Base-by-base conservation (phyloP, 805 yeast species). In the Starmerella scarabaei region DNA sequence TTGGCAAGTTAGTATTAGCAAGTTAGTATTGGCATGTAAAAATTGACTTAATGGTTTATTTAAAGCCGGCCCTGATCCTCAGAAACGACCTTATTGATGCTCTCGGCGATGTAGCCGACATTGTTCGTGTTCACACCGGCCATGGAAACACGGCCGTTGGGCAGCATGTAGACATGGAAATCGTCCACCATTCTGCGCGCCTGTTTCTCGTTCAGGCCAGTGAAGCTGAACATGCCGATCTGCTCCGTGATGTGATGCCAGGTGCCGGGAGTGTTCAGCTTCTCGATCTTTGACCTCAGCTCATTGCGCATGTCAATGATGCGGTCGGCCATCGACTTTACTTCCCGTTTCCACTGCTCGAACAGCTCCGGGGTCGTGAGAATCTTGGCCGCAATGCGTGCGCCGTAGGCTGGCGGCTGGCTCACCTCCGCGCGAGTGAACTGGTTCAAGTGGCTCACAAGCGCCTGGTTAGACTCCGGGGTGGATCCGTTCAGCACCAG, bases 211-310 rank as follows among this genome's bases (percentile, higher is more conserved):
- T 71, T 63, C 53, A 88, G 70, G 1, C 95, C 98, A 23, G 97
- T 88, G 65, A 77, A 88, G 27, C 94, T 84, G 60, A 88, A 88
- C 97, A 88, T 88, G 53, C 98, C 98, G 47, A 82, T 80, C 67
- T 91, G 98, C 48, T 69, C 67, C 35, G 76, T 78, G 54, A 88
- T 82, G 63, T 88, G 97, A 51, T 75, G 80, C 97, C 97, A 88
- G 53, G 68, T 72, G 35, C 94, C 95, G 23, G 94, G 94, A 19
- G 97, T 84, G 18, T 64, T 63, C 47, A 82, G 72, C 38, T 62
- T 60, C 37, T 69, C 71, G 45, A 88, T 69, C 44, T 69, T 69
- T 40, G 66, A 67, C 57, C 77, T 72, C 54, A 88, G 70, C 16
- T 67, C 69, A 24, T 63, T 57, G 65, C 97, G 79, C 94, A 85